Evolutionary conservation across 805 yeast species (phyloP), one percentile per base, ranked within the genome.

Genomic region (Zygoascus biomembranicola): DNA sequence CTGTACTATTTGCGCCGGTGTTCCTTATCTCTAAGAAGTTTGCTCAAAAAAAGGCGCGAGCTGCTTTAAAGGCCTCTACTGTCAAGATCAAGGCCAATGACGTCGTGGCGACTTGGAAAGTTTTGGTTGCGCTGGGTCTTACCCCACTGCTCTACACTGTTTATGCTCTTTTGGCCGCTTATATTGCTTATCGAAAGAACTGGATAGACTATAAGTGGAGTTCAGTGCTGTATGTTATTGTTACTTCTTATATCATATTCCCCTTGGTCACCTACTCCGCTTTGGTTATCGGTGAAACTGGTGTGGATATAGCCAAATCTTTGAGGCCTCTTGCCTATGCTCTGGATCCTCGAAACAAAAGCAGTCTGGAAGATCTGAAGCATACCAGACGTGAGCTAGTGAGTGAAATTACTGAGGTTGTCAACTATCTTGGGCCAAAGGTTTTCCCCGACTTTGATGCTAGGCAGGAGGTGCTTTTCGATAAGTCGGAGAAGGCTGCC

Each of bases 71-170:
- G 10, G 84, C 78, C 8, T 90, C 97, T 0, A 78, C 90, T 0
- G 99, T 94, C 20, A 94, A 94, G 67, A 84, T 94, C 56, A 82
- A 83, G 64, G 99, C 96, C 16, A 85, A 82, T 54, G 99, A 94
- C 68, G 97, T 94, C 26, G 79, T 94, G 55, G 98, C 98, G 1
- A 90, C 98, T 1, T 94, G 99, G 99, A 94, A 94, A 69, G 84
- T 94, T 47, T 74, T 94, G 58, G 89, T 92, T 42, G 82, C 90
- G 35, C 78, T 94, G 79, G 95, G 92, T 5, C 71, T 88, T 52
- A 95, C 97, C 0, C 99, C 99, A 2, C 67, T 88, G 43, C 72
- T 94, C 31, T 94, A 92, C 73, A 80, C 82, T 39, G 73, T 86
- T 54, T 94, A 94, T 70, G 89, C 97, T 54, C 57, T 66, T 57